Conservation (phyloP, 805 yeast genomes). For the Crinitomyces ghanaensis region DNA sequence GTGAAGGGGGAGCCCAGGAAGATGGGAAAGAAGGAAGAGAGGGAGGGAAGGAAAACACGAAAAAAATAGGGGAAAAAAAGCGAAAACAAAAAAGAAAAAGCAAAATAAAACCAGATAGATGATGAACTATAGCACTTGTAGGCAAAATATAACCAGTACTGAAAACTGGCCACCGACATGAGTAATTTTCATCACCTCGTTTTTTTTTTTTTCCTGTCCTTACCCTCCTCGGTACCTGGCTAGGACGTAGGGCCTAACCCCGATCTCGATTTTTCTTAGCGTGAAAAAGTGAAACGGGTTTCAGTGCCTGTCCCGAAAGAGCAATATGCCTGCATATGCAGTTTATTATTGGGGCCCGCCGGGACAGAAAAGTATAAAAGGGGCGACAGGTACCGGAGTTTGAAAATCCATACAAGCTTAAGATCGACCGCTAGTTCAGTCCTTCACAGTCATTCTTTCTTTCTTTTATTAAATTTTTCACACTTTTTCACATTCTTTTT, state of each 20-base stretch:
- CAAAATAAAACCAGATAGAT: neutral
- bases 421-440: neutral
- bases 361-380: too few species aligned
- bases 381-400: too few species aligned
- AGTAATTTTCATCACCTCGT: neutral
- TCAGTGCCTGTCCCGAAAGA: too few species aligned
- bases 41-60: neutral
- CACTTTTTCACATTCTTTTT: neutral
- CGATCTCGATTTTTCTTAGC: too few species aligned
- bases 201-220: neutral
- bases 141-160: neutral
- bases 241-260: too few species aligned
- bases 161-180: neutral
- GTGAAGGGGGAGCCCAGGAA: too few species aligned
- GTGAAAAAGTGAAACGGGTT: too few species aligned
- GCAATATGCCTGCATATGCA: too few species aligned
- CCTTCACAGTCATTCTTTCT: neutral
- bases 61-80: neutral
- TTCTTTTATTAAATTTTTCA: neutral
- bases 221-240: neutral
- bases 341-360: too few species aligned
- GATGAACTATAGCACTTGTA: neutral
- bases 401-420: too few species aligned
- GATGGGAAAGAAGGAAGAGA: constrained; percentile 1
- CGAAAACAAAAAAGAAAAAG: constrained; percentile 3